Base-by-base conservation (phyloP, 306 rosid species). In the Astragalus glycyphyllos region DNA sequence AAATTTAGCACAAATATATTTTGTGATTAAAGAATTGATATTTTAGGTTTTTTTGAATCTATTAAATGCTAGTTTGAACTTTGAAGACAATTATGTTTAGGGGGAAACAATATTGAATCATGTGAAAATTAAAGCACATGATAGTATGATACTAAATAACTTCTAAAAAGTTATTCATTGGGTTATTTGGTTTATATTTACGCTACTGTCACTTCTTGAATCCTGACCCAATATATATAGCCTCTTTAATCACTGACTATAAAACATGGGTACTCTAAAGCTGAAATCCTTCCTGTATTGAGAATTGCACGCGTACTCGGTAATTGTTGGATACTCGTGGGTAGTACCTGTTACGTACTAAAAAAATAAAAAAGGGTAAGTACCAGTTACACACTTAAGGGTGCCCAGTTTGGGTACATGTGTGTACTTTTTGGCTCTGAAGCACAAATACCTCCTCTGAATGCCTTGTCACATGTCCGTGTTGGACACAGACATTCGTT, bases 141-240 rank as follows among this genome's bases (percentile, higher is more conserved):
- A 72, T 49, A 34, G 23, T 15, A 48, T 61, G 32, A 72, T 49
- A 34, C 35, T 15, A 48, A 42, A 6, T 50, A 14, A 13, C 5
- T 38, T 41, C 29, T 20, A 16, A 15, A 42, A 23, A 31, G 13
- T 32, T 32, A n/a, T 54, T 62, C 8, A 4, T 42, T 32, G 11
- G 48, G 48, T 42, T 59, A 60, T 40, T 40, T 32, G 17, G 14
- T 60, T 50, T 58, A 59, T 41, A 54, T 44, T 63, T 44, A 35
- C 17, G 13, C 23, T 3, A 3, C 38, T 20, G 46, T 23, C 35
- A 13, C 5, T n/a, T 16, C 5, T n/a, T 16, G 34, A 15, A 55
- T 60, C 44, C 68, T 54, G 47, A 23, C 40, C 73, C 16, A 20
- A 31, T 45, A 37, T 14, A 79, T 35, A 72, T 68, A 12, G 32